A percentile compares a stretch with the other conserved stretches of the same genome.
Conservation (phyloP, 306 rosid species). For the Ochetophila trinervis region DNA sequence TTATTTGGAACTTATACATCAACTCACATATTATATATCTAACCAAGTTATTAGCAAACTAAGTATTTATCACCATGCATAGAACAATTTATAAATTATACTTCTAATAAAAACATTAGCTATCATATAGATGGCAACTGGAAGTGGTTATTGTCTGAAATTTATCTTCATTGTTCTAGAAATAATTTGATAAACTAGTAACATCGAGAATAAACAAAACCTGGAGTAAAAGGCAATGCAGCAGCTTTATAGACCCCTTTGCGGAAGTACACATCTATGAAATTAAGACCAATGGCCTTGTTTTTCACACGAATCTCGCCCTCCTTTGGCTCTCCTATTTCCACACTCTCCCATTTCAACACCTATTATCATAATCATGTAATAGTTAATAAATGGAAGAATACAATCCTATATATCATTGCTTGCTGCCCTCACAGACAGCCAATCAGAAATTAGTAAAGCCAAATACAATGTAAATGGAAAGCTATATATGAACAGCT, state of each 20-base stretch:
- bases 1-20: no score
- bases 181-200: background rate
- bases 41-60: no score
- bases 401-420: no score
- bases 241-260: conserved; percentile 66
- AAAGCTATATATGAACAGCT: no score
- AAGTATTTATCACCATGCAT: no score
- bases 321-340: conserved; percentile 72
- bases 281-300: conserved; percentile 78
- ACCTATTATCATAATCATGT: conserved; percentile 42
- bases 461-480: no score
- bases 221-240: conserved; percentile 63
- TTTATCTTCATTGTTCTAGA: background rate
- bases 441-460: no score
- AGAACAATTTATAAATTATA: background rate
- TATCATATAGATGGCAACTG: background rate
- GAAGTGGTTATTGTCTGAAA: background rate
- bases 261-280: conserved; percentile 78
- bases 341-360: conserved; percentile 82
- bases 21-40: no score
- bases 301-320: conserved; percentile 75
- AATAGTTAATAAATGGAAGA: no score
- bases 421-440: no score
- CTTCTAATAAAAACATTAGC: background rate
- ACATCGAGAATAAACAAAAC: conserved; percentile 20